Conservation (phyloP, 331 rosid genomes). For the Malus hybrid region DNA sequence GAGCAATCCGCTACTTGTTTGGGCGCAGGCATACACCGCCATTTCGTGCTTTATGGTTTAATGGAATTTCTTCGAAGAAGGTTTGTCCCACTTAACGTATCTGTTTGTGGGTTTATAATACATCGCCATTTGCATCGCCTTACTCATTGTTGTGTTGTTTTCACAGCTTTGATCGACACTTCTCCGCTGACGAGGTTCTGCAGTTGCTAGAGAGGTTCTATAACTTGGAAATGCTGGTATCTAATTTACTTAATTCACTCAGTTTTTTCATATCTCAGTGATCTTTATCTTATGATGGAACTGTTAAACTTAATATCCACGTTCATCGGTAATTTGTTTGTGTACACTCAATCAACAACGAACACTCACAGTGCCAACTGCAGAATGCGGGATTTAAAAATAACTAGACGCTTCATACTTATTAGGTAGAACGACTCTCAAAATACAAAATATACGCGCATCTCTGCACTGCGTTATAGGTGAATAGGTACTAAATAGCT, state of each 20-base stretch:
- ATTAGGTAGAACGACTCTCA: not conserved
- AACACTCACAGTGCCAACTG: not conserved
- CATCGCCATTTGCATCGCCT: not conserved
- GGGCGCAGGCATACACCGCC: slow-evolving; percentile 78
- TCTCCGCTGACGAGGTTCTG: slow-evolving; percentile 90
- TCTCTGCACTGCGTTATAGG: not conserved
- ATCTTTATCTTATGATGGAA: not conserved
- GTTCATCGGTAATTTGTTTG: not conserved
- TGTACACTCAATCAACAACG: not conserved
- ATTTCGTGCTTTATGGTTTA: slow-evolving; percentile 83
- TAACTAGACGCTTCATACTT: not conserved
- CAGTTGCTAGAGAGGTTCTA: slow-evolving; percentile 92
- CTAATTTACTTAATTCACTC: not conserved
- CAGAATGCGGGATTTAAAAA: not conserved
- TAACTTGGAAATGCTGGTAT: slow-evolving; percentile 92
- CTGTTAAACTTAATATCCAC: not conserved
- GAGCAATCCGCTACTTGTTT: slow-evolving; percentile 4
- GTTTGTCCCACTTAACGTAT: slow-evolving; percentile 30
- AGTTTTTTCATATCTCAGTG: not conserved
- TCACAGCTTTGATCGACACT: slow-evolving; percentile 66
- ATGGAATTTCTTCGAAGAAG: slow-evolving; percentile 90
- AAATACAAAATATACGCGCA: not conserved
- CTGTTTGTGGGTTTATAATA: not conserved
- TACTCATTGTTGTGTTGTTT: slow-evolving; percentile 10
- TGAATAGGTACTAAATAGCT: not conserved